A percentile compares a stretch with the other conserved stretches of the same genome.
Evolutionary conservation across 768 basidiomycete species (phyloP).

Genomic region (Daedalea quercina): DNA sequence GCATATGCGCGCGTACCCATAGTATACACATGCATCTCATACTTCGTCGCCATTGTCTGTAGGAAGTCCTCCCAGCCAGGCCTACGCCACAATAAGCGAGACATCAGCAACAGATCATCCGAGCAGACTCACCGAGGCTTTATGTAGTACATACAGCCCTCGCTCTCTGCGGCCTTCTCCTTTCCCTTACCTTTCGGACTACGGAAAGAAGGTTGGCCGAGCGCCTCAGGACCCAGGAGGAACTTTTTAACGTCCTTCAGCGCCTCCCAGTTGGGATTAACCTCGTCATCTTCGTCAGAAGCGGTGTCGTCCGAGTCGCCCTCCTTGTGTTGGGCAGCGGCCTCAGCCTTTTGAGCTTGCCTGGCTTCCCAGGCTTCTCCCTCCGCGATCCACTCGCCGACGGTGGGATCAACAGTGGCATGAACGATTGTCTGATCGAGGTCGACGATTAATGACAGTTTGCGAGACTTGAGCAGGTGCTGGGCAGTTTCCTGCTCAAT

Average conservation of each 20-base stretch:
- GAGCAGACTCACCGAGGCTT: slow-evolving; percentile 77
- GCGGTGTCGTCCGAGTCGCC: slow-evolving; percentile 34
- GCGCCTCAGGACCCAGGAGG: slow-evolving; percentile 71
- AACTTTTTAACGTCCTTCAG: slow-evolving; percentile 89
- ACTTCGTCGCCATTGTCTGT: slow-evolving; percentile 59
- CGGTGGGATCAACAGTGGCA: slow-evolving; percentile 96
- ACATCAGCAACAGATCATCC: too few relatives aligned
- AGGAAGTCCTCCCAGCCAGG: slow-evolving; percentile 86
- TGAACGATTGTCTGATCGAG: slow-evolving; percentile 99
- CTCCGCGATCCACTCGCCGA: slow-evolving; percentile 93
- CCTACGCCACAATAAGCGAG: slow-evolving; percentile 29
- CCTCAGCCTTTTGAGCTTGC: slow-evolving; percentile 35
- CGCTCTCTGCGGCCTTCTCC: slow-evolving; percentile 58
- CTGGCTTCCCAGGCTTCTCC: slow-evolving; percentile 74
- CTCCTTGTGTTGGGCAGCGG: slow-evolving; percentile 22
- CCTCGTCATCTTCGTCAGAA: slow-evolving; percentile 32
- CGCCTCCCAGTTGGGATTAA: slow-evolving; percentile 91
- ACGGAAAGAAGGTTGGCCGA: slow-evolving; percentile 40
- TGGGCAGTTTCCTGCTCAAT: slow-evolving; percentile 81
- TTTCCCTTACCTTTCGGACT: slow-evolving; percentile 47
- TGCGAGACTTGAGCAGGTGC: slow-evolving; percentile 66
- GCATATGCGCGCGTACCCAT: slow-evolving; percentile 99
- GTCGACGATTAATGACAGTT: slow-evolving; percentile 94
- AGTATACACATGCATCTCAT: slow-evolving; percentile 99
- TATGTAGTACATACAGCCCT: slow-evolving; percentile 94